Base-by-base conservation (phyloP, 2,329 filamentous ascomycete genomes). In the Penicillium olsonii region DNA sequence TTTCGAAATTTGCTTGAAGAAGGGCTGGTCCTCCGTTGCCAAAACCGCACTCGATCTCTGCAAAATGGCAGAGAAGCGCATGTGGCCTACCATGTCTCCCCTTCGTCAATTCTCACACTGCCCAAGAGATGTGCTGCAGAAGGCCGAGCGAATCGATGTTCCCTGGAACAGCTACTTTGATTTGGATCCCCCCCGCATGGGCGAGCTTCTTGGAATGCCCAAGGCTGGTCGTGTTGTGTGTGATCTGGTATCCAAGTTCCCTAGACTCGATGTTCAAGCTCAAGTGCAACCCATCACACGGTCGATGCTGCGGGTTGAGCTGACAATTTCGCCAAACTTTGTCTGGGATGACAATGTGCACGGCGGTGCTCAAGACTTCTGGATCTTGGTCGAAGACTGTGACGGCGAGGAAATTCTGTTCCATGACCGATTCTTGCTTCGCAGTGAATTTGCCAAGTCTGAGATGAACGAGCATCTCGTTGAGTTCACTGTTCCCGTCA, bases 11-110 rank as follows among this genome's bases (percentile, higher is more conserved):
- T 87, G 89, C n/a, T 75, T 99, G 58, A 95, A 92, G 75, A 96
- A 96, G 72, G 92, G 92, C 27, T 99, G 92, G 92, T 85, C 94
- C 1, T 87, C 85, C 14, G 94, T 97, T 3, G 90, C 94, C 8
- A 96, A 94, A 75, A 90, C 88, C 54, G 92, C 94, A 0, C 78
- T 99, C 35, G 90, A 96, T 62, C 81, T 99, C 45, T 99, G 95
- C 76, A 99, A 99, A 76, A 97, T 96, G 90, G 94, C 92, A 0
- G 94, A 99, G 77, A 96, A 96, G 79, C 84, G 95, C 42, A 99
- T 99, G 95, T 99, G 94, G 94, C 92, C 92, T 12, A 97, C 92
- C 5, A 99, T 97, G 94, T 90, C 90, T 31, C 94, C 95, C 10
- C 78, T 99, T 26, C 84, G 94, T 45, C 94, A 99, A 65, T 99